Conservation (phyloP, 352 stramenopile species). For the Phytophthora tubulina region DNA sequence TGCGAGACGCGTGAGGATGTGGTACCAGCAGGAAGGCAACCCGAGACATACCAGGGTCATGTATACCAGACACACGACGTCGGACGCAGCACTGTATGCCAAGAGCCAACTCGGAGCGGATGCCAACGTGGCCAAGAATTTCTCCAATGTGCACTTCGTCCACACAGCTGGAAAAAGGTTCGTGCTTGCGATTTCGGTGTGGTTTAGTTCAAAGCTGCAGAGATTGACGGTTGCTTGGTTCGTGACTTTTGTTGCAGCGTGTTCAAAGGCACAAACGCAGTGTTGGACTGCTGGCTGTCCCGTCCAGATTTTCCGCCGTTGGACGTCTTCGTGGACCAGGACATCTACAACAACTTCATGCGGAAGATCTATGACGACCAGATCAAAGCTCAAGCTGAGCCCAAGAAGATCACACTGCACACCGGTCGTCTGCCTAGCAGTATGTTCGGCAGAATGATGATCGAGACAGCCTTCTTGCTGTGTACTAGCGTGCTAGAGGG, state of each 20-base stretch:
- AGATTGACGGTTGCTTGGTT: constrained; percentile 14
- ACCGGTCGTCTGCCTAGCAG: constrained; percentile 39
- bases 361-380: constrained; percentile 36
- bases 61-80: constrained; percentile 60
- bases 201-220: neutral
- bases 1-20: constrained; percentile 48
- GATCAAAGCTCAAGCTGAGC: constrained; percentile 21
- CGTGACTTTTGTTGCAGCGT: constrained; percentile 32
- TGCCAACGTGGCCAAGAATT: constrained; percentile 37
- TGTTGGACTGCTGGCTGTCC: constrained; percentile 64
- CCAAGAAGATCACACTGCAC: constrained; percentile 47
- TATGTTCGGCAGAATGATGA: constrained; percentile 56
- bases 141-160: constrained; percentile 46
- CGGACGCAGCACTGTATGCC: constrained; percentile 46
- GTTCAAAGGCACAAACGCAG: constrained; percentile 49
- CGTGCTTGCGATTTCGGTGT: constrained; percentile 11
- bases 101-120: constrained; percentile 22
- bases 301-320: constrained; percentile 52
- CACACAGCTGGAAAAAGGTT: constrained; percentile 52
- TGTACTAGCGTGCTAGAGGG: constrained; percentile 65
- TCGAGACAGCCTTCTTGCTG: constrained; percentile 56
- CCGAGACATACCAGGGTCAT: constrained; percentile 48
- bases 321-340: constrained; percentile 53
- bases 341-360: constrained; percentile 46
- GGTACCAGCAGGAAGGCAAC: constrained; percentile 65